A percentile compares a stretch with the other conserved stretches of the same genome.
Conservation (phyloP, 805 yeast genomes). For the Torulaspora indica region DNA sequence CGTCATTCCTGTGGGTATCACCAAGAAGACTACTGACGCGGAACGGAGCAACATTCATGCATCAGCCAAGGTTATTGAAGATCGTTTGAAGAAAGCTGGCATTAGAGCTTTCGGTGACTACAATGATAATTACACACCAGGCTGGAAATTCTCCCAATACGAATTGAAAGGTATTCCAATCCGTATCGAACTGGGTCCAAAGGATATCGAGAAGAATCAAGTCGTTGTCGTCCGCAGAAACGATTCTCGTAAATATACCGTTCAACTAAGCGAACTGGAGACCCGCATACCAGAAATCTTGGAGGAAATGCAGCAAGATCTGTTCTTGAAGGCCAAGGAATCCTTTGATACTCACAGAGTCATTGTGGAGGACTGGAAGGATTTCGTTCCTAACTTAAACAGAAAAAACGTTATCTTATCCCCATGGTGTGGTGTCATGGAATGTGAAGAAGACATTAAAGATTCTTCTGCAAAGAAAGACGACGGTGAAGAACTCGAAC, state of each 20-base stretch:
- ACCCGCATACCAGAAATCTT: constrained; percentile 66
- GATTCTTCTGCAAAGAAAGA: constrained; percentile 75
- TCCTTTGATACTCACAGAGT: constrained; percentile 81
- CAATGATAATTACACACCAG: constrained; percentile 93
- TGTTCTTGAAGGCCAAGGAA: constrained; percentile 74
- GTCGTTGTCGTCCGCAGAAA: constrained; percentile 93
- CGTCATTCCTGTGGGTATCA: constrained; percentile 91
- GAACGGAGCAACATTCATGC: constrained; percentile 62
- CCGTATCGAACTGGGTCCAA: constrained; percentile 94
- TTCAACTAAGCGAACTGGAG: constrained; percentile 62
- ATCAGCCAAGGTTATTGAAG: constrained; percentile 68
- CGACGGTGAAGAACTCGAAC: constrained; percentile 79
- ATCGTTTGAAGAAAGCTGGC: constrained; percentile 52
- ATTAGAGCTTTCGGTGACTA: constrained; percentile 80
- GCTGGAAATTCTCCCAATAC: constrained; percentile 98
- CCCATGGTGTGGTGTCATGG: constrained; percentile 96
- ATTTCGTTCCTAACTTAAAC: constrained; percentile 89
- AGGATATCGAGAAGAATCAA: constrained; percentile 75
- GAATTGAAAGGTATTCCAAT: constrained; percentile 95
- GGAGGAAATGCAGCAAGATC: constrained; percentile 72
- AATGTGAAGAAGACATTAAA: constrained; percentile 96
- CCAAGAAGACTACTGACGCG: constrained; percentile 76
- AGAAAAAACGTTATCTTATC: constrained; percentile 83
- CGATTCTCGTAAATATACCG: constrained; percentile 66
- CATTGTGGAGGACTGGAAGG: constrained; percentile 76